phyloP scores from a whole-genome alignment of 1,139 yeast genomes.

The Taphrina flavorubra region DNA sequence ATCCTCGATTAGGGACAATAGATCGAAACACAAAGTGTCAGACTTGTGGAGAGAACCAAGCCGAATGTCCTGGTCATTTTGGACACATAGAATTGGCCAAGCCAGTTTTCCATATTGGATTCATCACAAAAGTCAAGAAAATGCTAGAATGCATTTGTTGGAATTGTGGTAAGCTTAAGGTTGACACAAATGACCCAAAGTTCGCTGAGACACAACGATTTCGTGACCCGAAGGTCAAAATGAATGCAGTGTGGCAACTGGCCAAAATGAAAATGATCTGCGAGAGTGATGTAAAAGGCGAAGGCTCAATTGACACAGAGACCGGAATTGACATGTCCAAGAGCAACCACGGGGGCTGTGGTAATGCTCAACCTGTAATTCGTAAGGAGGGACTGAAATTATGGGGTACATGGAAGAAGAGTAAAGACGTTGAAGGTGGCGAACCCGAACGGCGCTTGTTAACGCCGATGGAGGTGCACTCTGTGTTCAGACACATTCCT shows the following conservation, averaged over 20 bases:
- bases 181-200: constrained; percentile 79
- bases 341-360: constrained; percentile 93
- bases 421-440: constrained; percentile 74
- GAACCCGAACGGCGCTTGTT: constrained; percentile 91
- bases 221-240: constrained; percentile 92
- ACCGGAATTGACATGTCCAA: constrained; percentile 48
- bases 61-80: constrained; percentile 99
- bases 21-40: constrained; percentile 97
- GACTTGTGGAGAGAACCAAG: constrained; percentile 99
- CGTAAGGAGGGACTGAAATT: constrained; percentile 94
- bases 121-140: constrained; percentile 72
- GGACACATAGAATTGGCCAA: constrained; percentile 98
- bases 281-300: constrained; percentile 80
- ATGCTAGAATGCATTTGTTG: constrained; percentile 96
- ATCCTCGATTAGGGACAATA: constrained; percentile 94
- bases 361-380: constrained; percentile 93
- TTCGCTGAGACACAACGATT: constrained; percentile 89
- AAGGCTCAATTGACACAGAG: constrained; percentile 57
- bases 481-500: constrained; percentile 88
- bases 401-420: constrained; percentile 97
- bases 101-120: constrained; percentile 96
- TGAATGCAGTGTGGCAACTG: constrained; percentile 92
- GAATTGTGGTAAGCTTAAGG: constrained; percentile 93
- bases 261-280: constrained; percentile 94
- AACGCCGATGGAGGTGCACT: constrained; percentile 85